phyloP scores from a whole-genome alignment of 371 early-diverging fungal species.

The Mucor velutinosus region DNA sequence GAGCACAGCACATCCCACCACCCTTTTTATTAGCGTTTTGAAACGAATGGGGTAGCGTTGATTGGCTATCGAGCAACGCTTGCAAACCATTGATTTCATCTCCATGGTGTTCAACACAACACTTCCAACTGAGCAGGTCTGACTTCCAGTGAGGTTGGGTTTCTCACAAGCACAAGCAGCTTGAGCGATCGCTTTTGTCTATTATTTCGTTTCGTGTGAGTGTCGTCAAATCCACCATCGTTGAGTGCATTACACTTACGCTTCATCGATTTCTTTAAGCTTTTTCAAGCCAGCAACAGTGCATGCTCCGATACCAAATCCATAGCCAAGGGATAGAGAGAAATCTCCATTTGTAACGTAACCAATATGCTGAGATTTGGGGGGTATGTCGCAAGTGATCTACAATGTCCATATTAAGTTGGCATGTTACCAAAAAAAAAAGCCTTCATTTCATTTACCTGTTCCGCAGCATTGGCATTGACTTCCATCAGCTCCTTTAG shows the following conservation, averaged over 20 bases:
- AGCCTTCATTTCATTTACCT: neutral
- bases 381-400: conserved; percentile 6
- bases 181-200: conserved; percentile 39
- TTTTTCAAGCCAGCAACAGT: conserved; percentile 41
- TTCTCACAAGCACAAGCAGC: conserved; percentile 58
- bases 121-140: conserved; percentile 49
- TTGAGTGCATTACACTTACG: too few species aligned
- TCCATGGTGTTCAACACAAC: neutral
- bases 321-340: conserved; percentile 66
- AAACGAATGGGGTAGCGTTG: neutral
- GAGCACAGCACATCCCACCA: neutral
- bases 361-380: conserved; percentile 55
- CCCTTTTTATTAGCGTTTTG: neutral
- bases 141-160: conserved; percentile 45
- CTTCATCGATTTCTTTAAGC: conserved; percentile 25
- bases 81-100: neutral
- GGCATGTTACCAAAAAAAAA: neutral
- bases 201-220: neutral
- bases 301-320: conserved; percentile 65
- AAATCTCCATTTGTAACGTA: conserved; percentile 74
- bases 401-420: neutral
- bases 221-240: too few species aligned
- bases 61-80: neutral
- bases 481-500: conserved; percentile 11
- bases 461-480: neutral